A percentile compares a stretch with the other conserved stretches of the same genome.
Conservation (phyloP, 345 rosid genomes). For the Melaleuca alternifolia region DNA sequence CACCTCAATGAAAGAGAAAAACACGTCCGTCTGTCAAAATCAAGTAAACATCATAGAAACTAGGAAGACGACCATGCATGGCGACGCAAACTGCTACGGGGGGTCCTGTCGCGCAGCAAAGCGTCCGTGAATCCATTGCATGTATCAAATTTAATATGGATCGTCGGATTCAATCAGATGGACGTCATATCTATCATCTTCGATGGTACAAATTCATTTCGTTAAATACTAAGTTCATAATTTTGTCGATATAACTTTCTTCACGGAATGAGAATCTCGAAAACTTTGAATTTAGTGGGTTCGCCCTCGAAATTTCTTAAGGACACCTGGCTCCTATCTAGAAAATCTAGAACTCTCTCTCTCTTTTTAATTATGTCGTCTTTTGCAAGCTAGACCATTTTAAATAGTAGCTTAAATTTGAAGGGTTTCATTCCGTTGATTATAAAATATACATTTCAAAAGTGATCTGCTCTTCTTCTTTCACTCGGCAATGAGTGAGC, state of each 20-base stretch:
- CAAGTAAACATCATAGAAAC: background rate
- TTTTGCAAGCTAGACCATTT: background rate
- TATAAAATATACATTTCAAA: background rate
- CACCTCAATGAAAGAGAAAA: background rate
- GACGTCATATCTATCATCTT: background rate
- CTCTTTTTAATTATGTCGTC: background rate
- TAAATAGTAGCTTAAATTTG: background rate
- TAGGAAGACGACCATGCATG: background rate
- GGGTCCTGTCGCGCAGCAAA: background rate
- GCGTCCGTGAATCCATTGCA: background rate
- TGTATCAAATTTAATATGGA: background rate
- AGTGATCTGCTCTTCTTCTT: background rate
- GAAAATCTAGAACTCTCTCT: background rate
- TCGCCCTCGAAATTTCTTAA: background rate
- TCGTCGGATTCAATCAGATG: accelerated
- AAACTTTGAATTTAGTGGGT: background rate
- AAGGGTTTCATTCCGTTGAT: background rate
- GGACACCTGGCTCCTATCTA: background rate
- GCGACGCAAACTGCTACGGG: accelerated
- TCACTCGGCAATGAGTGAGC: background rate
- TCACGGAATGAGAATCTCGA: background rate
- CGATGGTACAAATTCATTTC: background rate
- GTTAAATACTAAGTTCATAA: background rate
- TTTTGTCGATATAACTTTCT: background rate
- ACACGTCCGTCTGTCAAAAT: background rate